Evolutionary conservation across 768 basidiomycete species (phyloP).

Genomic region (Lentinula detonsa): DNA sequence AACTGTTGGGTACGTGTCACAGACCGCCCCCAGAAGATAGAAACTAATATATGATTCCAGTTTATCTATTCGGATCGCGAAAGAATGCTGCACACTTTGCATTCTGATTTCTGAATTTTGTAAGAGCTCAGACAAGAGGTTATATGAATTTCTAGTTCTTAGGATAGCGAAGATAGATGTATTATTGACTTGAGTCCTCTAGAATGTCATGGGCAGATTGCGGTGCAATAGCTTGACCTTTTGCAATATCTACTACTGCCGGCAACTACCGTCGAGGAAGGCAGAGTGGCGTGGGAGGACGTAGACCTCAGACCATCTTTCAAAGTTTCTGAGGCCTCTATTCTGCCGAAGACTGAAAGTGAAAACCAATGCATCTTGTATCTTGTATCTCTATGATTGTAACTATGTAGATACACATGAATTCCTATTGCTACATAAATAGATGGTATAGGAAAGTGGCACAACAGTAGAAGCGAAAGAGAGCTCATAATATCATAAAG

Average conservation of each 20-base stretch:
- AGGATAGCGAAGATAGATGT: no score
- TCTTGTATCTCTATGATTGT: background rate
- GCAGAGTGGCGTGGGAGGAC: no score
- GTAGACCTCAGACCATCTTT: no score
- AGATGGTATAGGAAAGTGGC: background rate
- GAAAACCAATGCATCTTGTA: background rate
- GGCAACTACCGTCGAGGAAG: no score
- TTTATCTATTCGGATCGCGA: constrained; percentile 69
- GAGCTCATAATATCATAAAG: background rate
- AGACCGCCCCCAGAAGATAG: background rate
- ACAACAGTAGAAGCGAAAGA: background rate
- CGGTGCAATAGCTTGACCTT: no score
- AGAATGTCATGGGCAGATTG: no score
- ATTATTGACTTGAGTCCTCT: no score
- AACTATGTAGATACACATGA: background rate
- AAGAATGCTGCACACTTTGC: constrained; percentile 74
- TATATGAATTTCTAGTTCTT: no score
- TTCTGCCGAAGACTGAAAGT: no score
- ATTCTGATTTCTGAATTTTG: constrained; percentile 37
- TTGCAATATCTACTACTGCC: no score
- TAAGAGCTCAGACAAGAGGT: background rate
- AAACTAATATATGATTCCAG: constrained; percentile 16
- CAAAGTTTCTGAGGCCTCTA: no score
- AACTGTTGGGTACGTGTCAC: constrained; percentile 46
- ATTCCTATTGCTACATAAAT: constrained; percentile 3